Conservation (phyloP, 140 eudicot species). For the Anethum foeniculum region DNA sequence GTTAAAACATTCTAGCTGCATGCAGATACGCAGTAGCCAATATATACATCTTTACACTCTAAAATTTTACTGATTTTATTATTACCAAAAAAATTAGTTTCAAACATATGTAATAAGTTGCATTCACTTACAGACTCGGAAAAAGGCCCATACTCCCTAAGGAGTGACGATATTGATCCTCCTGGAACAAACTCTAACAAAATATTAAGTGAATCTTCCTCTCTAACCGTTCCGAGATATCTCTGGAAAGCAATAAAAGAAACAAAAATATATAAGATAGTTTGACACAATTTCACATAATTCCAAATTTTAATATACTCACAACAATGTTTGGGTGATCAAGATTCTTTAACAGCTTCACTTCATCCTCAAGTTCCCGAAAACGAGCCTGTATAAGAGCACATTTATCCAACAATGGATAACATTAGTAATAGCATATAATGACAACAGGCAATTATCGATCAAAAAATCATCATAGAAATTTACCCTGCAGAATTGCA, state of each 20-base stretch:
- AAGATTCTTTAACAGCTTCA: slow-evolving; percentile 84
- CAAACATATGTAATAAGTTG: neutral
- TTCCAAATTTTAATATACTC: slow-evolving; percentile 24
- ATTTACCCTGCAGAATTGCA: no score
- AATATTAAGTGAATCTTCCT: slow-evolving; percentile 71
- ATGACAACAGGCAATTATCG: no score
- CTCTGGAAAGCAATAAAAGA: slow-evolving; percentile 41
- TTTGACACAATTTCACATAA: neutral
- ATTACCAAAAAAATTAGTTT: neutral
- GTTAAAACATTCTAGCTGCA: neutral
- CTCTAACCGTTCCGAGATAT: slow-evolving; percentile 88
- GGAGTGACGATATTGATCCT: slow-evolving; percentile 87
- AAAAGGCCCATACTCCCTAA: slow-evolving; percentile 90
- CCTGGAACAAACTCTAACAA: slow-evolving; percentile 97
- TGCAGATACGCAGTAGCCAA: neutral
- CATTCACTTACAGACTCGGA: slow-evolving; percentile 83
- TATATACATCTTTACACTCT: neutral
- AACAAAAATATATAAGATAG: slow-evolving; percentile 3
- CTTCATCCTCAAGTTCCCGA: slow-evolving; percentile 92
- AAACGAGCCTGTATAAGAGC: slow-evolving; percentile 54
- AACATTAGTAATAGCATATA: neutral
- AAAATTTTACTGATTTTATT: neutral
- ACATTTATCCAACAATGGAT: neutral
- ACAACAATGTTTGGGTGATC: slow-evolving; percentile 92
- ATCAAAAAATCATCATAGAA: no score